Evolutionary conservation across 78 protist genomes (phyloP).

Genomic region (Polysphondylium violaceum): DNA sequence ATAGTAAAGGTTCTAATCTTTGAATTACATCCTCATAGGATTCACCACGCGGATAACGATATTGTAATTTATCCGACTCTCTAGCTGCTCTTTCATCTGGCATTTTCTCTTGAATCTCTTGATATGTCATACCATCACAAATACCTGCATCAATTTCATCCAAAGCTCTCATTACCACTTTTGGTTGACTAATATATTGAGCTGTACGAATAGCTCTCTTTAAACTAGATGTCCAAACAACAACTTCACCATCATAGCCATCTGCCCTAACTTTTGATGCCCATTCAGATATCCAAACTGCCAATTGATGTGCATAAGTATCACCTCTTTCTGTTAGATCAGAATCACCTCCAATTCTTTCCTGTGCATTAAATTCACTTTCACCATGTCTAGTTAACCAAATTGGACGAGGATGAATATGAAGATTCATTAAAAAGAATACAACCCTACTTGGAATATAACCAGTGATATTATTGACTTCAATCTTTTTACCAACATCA

Average conservation of each 20-base stretch:
- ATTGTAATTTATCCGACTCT: slow-evolving; percentile 83
- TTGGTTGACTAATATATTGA: slow-evolving; percentile 81
- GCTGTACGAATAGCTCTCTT: slow-evolving; percentile 81
- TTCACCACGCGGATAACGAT: slow-evolving; percentile 97
- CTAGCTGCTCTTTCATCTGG: slow-evolving; percentile 89
- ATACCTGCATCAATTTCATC: slow-evolving; percentile 96
- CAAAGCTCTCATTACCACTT: slow-evolving; percentile 83
- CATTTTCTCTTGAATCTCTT: slow-evolving; percentile 84
- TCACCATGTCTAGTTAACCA: slow-evolving; percentile 96
- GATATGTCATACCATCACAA: slow-evolving; percentile 96
- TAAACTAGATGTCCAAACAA: slow-evolving; percentile 88
- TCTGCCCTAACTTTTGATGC: slow-evolving; percentile 18
- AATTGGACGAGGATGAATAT: slow-evolving; percentile 85
- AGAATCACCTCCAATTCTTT: slow-evolving; percentile 94
- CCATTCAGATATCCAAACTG: slow-evolving; percentile 70
- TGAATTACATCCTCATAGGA: slow-evolving; percentile 90
- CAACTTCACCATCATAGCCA: slow-evolving; percentile 56
- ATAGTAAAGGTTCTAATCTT: slow-evolving; percentile 92
- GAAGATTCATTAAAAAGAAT: slow-evolving; percentile 90
- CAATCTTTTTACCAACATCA: slow-evolving; percentile 84
- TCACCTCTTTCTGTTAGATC: slow-evolving; percentile 86
- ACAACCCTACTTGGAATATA: slow-evolving; percentile 86
- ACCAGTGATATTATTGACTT: slow-evolving; percentile 84
- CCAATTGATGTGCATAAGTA: slow-evolving; percentile 86
- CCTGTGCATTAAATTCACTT: slow-evolving; percentile 85